Percentiles rank a stretch among this genome's conserved stretches.
These are phyloP conservation scores for Daedaleopsis nitida DNA, from an alignment of 768 basidiomycete genomes.

Conservation along the genomic window DNA sequence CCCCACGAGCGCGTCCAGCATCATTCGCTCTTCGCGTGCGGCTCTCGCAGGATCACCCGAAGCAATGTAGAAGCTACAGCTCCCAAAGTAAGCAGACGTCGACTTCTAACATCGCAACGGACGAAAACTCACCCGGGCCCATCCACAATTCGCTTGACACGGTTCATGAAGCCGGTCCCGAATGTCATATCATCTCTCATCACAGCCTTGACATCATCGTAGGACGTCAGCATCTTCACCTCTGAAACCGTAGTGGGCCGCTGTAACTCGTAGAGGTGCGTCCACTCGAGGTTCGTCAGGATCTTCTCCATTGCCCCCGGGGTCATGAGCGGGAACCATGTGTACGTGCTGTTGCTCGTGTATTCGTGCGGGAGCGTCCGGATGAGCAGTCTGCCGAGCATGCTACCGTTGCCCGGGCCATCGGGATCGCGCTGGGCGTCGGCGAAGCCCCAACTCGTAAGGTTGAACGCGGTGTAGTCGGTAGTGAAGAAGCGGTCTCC, in stretches of 20 bases:
- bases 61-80: constrained; percentile 65
- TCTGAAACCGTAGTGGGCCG: constrained; percentile 43
- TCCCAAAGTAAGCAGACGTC: not conserved
- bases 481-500: constrained; percentile 84
- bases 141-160: constrained; percentile 54
- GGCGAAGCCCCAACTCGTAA: constrained; percentile 83
- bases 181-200: constrained; percentile 51
- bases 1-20: constrained; percentile 49
- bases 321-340: constrained; percentile 90
- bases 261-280: constrained; percentile 55
- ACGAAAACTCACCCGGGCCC: constrained; percentile 54
- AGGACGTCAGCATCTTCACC: constrained; percentile 41
- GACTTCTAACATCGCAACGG: not conserved
- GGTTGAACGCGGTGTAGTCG: constrained; percentile 78
- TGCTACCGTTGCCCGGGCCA: constrained; percentile 77
- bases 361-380: constrained; percentile 74
- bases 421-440: constrained; percentile 77
- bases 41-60: constrained; percentile 39
- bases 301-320: constrained; percentile 66
- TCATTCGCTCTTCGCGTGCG: constrained; percentile 47
- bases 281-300: constrained; percentile 55
- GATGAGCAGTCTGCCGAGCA: constrained; percentile 71
- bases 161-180: constrained; percentile 47
- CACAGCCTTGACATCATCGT: constrained; percentile 55
- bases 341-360: constrained; percentile 68